Conservation (phyloP, 1,284 basidiomycete species). For the Agroathelia rolfsii region DNA sequence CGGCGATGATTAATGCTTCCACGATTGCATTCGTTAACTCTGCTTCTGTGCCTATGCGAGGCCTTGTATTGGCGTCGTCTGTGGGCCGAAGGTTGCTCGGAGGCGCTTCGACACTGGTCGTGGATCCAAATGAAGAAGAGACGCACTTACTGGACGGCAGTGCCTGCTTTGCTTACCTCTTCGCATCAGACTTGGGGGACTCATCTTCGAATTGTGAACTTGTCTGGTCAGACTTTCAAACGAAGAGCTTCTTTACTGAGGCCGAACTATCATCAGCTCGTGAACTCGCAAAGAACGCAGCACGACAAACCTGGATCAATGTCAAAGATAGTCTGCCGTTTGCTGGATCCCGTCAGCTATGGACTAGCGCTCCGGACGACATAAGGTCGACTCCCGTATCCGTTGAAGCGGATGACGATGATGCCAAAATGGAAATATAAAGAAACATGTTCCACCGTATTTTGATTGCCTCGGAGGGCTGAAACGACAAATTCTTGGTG, state of each 20-base stretch:
- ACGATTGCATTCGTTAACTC: slow-evolving; percentile 58
- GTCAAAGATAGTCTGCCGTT: slow-evolving; percentile 33
- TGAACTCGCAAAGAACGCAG: slow-evolving; percentile 35
- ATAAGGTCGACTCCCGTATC: slow-evolving; percentile 7
- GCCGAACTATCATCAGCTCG: slow-evolving; percentile 32
- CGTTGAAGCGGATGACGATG: slow-evolving; percentile 15
- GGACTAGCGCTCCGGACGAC: no score
- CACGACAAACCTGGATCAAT: slow-evolving; percentile 32
- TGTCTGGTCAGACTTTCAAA: slow-evolving; percentile 50
- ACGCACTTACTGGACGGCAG: slow-evolving; percentile 24
- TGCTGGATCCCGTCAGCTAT: no score
- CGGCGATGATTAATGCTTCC: slow-evolving; percentile 60
- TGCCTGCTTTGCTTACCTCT: slow-evolving; percentile 63
- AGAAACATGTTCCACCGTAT: no score
- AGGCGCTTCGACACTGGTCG: slow-evolving; percentile 24
- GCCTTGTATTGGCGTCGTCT: slow-evolving; percentile 56
- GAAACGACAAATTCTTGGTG: no score
- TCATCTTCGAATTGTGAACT: slow-evolving; percentile 19
- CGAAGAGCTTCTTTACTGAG: slow-evolving; percentile 28
- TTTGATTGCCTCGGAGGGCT: no score
- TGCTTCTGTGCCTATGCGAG: slow-evolving; percentile 58
- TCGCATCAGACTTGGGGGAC: slow-evolving; percentile 25
- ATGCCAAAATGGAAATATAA: slow-evolving; percentile 25
- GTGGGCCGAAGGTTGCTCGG: slow-evolving; percentile 27
- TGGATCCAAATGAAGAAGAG: slow-evolving; percentile 47